Conservation (phyloP, 176 grass and related monocot species). For the Phoenix dactylifera region DNA sequence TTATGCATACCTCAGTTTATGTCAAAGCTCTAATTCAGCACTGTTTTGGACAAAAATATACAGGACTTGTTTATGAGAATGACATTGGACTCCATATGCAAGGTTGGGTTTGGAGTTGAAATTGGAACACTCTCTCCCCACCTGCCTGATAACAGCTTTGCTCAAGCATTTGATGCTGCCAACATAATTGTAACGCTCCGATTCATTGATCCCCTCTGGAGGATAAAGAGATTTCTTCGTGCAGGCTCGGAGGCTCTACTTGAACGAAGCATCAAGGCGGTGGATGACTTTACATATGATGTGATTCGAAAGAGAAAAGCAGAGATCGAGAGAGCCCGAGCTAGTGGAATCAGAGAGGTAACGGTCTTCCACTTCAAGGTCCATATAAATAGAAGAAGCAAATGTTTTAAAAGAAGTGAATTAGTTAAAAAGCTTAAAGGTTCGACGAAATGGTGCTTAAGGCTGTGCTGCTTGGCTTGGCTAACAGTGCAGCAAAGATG, state of each 20-base stretch:
- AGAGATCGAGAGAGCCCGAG: constrained; percentile 54
- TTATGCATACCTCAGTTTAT: too few species aligned
- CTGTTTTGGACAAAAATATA: not conserved
- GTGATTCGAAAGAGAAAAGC: constrained; percentile 66
- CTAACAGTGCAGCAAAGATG: too few species aligned
- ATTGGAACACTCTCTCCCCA: constrained; percentile 70
- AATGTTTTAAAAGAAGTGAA: too few species aligned
- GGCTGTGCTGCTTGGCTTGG: too few species aligned
- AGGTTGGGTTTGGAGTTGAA: constrained; percentile 83
- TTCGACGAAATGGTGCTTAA: too few species aligned
- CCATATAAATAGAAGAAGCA: too few species aligned
- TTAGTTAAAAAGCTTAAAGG: too few species aligned
- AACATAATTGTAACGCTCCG: constrained; percentile 80
- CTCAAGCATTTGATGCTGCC: constrained; percentile 65
- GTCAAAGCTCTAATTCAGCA: too few species aligned
- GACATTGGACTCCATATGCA: constrained; percentile 88
- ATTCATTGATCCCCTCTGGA: constrained; percentile 86
- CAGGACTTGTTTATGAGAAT: constrained; percentile 92
- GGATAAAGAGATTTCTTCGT: constrained; percentile 58
- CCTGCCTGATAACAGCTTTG: constrained; percentile 81
- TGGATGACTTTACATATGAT: constrained; percentile 81
- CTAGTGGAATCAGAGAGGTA: constrained; percentile 47
- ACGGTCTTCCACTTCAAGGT: not conserved
- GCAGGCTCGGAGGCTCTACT: constrained; percentile 72
- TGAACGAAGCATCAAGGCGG: constrained; percentile 70